Evolutionary conservation across 495 filamentous ascomycete genomes (phyloP), one percentile per base, ranked within the genome.

Genomic region (Neurospora tetrasperma): DNA sequence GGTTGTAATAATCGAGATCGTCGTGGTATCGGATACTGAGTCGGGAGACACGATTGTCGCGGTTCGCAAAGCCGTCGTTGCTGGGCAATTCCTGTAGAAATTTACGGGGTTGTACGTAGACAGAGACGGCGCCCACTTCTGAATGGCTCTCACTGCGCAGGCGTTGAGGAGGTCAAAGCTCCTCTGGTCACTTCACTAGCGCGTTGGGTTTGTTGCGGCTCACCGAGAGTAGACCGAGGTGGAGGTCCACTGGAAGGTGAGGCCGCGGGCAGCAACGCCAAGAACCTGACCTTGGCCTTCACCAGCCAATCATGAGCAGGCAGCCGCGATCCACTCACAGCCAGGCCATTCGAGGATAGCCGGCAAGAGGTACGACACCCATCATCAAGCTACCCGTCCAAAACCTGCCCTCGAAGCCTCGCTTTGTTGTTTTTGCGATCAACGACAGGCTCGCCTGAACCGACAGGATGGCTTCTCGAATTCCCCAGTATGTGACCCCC

Each of bases 401-500:
- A 62, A 62, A 31, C 54, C 23, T 62, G 23, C 54, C 20, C 54
- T 35, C 27, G 27, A 35, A 66, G 54, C 54, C 27, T 66, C 54
- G 54, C 46, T 6, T 39, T 78, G 27, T 76, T 74, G 70, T 35
- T 23, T 41, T 66, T 66, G 54, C 54, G 70, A 75, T 71, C 75
- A 71, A 75, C 75, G 70, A 72, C 78, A 74, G 75, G 74, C 74
- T 74, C 39, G 74, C 77, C 73, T 74, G 74, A 72, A 82, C 80
- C 76, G 79, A 79, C 80, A 83, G 76, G 75, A 85, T 86, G 85
- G 79, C 84, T 76, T 77, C 80, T 76, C 80, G 85, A 75, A 84
- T 84, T 78, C 81, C 85, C 75, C 73, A 80, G 85, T 86, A 85
- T 71, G 85, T 84, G n/a, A 20, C 40, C n/a, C 27, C 71, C 46